Conservation (phyloP, 306 rosid genomes). For the Acmispon strigosus region DNA sequence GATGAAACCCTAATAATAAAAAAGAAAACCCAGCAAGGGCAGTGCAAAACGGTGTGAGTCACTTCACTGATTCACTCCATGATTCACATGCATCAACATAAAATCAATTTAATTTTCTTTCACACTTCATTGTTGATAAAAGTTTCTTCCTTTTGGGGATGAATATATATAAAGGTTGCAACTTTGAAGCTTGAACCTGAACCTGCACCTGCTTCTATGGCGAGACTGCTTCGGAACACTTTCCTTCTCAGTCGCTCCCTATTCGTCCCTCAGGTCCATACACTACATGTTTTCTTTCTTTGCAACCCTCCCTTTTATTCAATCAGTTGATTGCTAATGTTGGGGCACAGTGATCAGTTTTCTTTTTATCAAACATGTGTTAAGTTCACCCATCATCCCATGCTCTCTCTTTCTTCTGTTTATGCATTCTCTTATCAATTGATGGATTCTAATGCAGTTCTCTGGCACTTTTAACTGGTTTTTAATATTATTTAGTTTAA, state of each 20-base stretch:
- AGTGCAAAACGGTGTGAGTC: background rate
- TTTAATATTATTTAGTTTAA: too few relatives aligned
- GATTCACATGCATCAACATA: background rate
- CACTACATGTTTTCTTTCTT: background rate
- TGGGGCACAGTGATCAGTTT: background rate
- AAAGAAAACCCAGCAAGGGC: background rate
- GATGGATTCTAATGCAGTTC: too few relatives aligned
- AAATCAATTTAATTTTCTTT: background rate
- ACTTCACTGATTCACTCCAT: background rate
- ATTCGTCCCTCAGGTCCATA: constrained; percentile 37
- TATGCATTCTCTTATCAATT: background rate
- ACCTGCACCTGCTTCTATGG: constrained; percentile 35
- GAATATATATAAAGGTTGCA: background rate
- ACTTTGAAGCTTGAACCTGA: background rate
- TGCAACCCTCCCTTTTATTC: background rate
- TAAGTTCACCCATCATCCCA: background rate
- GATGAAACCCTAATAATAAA: constrained; percentile 31
- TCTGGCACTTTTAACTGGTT: too few relatives aligned
- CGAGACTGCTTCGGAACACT: constrained; percentile 61
- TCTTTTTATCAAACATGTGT: background rate
- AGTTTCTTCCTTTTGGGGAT: background rate
- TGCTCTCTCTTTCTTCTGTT: background rate
- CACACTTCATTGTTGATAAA: background rate
- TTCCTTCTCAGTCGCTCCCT: constrained; percentile 42
- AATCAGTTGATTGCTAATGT: background rate